Percentiles rank a stretch among this genome's conserved stretches.
Evolutionary conservation across 2,329 filamentous ascomycete genomes (phyloP).

Genomic region (Ceratocystis eucalypticola): DNA sequence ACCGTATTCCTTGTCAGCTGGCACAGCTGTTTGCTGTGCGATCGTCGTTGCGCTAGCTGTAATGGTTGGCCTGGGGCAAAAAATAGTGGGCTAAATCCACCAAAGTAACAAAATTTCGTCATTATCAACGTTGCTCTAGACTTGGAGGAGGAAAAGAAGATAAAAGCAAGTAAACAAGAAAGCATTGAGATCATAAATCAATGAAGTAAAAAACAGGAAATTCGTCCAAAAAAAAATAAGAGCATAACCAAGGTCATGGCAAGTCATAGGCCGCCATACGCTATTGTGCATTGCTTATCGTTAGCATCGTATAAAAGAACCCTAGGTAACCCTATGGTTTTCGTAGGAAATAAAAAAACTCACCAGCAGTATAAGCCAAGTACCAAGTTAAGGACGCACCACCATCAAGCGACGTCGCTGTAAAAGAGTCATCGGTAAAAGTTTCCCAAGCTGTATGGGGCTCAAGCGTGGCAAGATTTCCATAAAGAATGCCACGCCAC

Average conservation of each 20-base stretch:
- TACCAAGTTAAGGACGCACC: constrained; percentile 80
- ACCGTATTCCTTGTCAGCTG: no score
- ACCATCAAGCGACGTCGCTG: constrained; percentile 59
- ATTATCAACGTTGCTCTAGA: background rate
- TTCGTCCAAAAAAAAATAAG: background rate
- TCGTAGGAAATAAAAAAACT: constrained; percentile 27
- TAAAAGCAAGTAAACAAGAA: background rate
- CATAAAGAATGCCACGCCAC: constrained; percentile 77
- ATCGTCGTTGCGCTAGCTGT: no score
- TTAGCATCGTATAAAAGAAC: background rate
- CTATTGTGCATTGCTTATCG: background rate
- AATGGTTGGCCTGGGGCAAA: background rate
- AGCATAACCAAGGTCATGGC: background rate
- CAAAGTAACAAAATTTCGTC: no score
- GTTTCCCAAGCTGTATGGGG: constrained; percentile 57
- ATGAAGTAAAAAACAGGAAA: background rate
- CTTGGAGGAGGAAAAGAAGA: background rate
- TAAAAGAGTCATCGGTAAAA: constrained; percentile 54
- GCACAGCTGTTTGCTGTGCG: no score
- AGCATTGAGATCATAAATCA: background rate
- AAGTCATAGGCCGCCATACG: background rate
- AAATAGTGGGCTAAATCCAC: background rate
- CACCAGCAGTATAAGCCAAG: constrained; percentile 62
- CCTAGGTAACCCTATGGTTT: background rate
- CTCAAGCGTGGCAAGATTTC: constrained; percentile 67